Evolutionary conservation across 2,329 filamentous ascomycete genomes (phyloP).

Genomic region (Exophiala aquamarina): DNA sequence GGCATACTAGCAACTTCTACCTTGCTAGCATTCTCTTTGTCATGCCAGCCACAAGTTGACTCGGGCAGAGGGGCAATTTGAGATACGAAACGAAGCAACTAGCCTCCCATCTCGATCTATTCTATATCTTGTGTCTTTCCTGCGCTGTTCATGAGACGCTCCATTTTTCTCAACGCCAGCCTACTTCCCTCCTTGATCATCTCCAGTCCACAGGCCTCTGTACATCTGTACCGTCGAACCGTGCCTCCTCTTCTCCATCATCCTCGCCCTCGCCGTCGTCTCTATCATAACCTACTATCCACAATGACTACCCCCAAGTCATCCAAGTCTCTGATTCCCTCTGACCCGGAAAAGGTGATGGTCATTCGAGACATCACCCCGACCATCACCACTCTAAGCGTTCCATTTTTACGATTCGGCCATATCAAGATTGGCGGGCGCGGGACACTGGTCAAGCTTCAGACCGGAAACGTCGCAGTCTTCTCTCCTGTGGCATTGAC

Average conservation of each 20-base stretch:
- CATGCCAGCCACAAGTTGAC: too few species aligned
- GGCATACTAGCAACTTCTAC: too few species aligned
- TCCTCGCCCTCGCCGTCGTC: not conserved
- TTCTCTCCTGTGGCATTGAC: constrained; percentile 92
- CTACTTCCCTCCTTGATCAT: too few species aligned
- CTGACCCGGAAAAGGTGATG: constrained; percentile 78
- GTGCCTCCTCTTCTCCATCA: not conserved
- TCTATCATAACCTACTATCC: not conserved
- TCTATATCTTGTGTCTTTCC: too few species aligned
- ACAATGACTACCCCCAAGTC: constrained; percentile 52
- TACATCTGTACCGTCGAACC: not conserved
- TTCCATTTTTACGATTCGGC: constrained; percentile 82
- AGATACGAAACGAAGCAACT: too few species aligned
- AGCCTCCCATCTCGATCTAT: too few species aligned
- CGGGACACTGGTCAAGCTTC: constrained; percentile 79
- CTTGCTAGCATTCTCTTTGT: too few species aligned
- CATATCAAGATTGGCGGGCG: constrained; percentile 79
- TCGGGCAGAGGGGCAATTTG: too few species aligned
- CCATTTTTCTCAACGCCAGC: too few species aligned
- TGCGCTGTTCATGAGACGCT: too few species aligned
- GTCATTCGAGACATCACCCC: constrained; percentile 81
- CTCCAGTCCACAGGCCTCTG: not conserved
- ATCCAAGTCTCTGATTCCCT: constrained; percentile 58
- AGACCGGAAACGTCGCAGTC: constrained; percentile 75
- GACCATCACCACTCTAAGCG: constrained; percentile 65